Percentiles rank a stretch among this genome's conserved stretches.
Evolutionary conservation across 2,329 filamentous ascomycete genomes (phyloP).

Genomic region (Colletotrichum kahawae): DNA sequence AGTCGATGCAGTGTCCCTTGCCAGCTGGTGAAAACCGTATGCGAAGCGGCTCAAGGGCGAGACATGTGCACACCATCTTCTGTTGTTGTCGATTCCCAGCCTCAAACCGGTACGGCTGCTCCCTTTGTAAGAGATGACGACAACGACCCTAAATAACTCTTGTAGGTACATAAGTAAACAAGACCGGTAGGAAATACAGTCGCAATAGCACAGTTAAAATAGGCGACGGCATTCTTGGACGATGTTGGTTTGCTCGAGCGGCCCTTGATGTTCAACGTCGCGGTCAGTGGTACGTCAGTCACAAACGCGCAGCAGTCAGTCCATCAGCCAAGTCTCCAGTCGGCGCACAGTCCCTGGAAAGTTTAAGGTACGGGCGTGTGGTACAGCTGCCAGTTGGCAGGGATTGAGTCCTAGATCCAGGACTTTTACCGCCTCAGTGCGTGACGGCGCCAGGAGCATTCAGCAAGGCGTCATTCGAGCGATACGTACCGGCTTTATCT

Average conservation of each 20-base stretch:
- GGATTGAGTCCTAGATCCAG: conserved; percentile 17
- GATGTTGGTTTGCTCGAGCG: neutral
- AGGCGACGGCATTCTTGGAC: neutral
- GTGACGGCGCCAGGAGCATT: neutral
- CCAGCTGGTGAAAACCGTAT: neutral
- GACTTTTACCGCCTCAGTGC: conserved; percentile 1
- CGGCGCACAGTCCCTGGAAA: conserved; percentile 11
- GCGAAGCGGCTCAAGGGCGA: neutral
- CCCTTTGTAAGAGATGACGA: neutral
- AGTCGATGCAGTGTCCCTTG: neutral
- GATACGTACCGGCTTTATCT: neutral
- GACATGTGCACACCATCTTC: conserved; percentile 1
- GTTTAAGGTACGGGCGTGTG: neutral
- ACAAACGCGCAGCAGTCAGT: neutral
- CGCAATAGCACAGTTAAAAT: neutral
- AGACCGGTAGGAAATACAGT: neutral
- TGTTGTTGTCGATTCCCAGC: neutral
- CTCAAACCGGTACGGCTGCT: neutral
- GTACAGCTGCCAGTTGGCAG: conserved; percentile 5
- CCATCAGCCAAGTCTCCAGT: neutral
- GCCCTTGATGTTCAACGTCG: neutral
- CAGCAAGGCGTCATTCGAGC: conserved; percentile 3
- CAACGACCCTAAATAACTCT: neutral
- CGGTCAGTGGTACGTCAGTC: neutral
- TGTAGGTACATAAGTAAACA: neutral